These are phyloP conservation scores for Lachnum nothofagi DNA, from an alignment of 2,329 filamentous ascomycete species.

Conservation along the genomic window DNA sequence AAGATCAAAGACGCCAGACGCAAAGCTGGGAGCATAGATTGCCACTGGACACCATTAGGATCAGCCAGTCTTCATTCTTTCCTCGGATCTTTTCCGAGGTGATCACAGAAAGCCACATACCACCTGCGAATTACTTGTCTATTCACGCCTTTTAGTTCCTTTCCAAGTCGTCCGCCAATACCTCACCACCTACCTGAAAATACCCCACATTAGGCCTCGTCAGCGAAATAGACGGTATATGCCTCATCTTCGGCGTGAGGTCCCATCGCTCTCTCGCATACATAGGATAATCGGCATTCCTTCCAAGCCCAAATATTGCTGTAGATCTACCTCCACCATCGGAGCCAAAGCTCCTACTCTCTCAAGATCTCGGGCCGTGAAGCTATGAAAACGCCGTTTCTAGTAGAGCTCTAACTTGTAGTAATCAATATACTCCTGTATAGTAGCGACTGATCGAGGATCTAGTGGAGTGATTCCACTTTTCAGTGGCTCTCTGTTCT, in stretches of 20 bases:
- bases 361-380: background rate
- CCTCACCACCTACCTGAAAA: too few relatives aligned
- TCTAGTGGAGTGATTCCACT: background rate
- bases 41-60: background rate
- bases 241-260: too few relatives aligned
- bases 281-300: background rate
- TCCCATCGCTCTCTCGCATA: background rate
- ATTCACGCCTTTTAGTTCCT: too few relatives aligned
- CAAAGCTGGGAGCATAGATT: background rate
- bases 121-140: too few relatives aligned
- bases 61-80: too few relatives aligned
- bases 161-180: too few relatives aligned
- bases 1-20: background rate
- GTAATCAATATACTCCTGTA: background rate
- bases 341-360: background rate
- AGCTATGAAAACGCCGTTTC: background rate
- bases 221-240: too few relatives aligned
- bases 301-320: background rate
- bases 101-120: too few relatives aligned
- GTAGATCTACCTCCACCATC: background rate
- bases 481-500: background rate
- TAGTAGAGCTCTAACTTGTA: background rate
- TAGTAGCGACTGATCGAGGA: background rate
- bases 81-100: too few relatives aligned
- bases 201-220: too few relatives aligned